Conservation (phyloP, 768 basidiomycete species). For the Leccinum incarnatum region DNA sequence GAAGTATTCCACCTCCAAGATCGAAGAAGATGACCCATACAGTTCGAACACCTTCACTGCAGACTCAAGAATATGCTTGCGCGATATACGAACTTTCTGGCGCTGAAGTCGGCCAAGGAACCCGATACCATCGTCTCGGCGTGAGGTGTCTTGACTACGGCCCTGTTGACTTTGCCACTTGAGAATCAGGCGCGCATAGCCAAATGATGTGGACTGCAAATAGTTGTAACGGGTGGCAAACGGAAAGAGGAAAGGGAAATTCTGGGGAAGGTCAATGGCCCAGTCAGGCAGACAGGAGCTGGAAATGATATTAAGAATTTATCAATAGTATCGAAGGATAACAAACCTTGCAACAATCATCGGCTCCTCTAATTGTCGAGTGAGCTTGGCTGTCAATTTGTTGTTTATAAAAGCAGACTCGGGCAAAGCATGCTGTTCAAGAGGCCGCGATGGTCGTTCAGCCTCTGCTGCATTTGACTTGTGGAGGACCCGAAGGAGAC, state of each 20-base stretch:
- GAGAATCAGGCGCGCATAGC: constrained; percentile 91
- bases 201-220: constrained; percentile 96
- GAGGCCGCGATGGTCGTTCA: constrained; percentile 50
- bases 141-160: constrained; percentile 72
- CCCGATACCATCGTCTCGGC: constrained; percentile 88
- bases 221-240: constrained; percentile 97
- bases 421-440: constrained; percentile 57
- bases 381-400: constrained; percentile 97
- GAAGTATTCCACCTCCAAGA: constrained; percentile 97
- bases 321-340: background rate
- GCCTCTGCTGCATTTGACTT: constrained; percentile 74
- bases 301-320: constrained; percentile 1
- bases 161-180: constrained; percentile 92
- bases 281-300: constrained; percentile 97
- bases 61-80: constrained; percentile 92
- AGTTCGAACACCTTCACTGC: constrained; percentile 96
- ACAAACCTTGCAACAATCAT: constrained; percentile 97
- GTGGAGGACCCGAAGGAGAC: constrained; percentile 83
- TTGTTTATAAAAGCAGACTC: constrained; percentile 95
- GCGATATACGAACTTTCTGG: constrained; percentile 95
- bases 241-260: constrained; percentile 98
- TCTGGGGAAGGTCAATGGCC: constrained; percentile 92
- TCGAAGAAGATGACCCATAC: constrained; percentile 90
- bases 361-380: constrained; percentile 93
- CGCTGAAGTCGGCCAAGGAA: constrained; percentile 91